phyloP scores from a whole-genome alignment of 768 basidiomycete genomes.

The Auriscalpium orientale region DNA sequence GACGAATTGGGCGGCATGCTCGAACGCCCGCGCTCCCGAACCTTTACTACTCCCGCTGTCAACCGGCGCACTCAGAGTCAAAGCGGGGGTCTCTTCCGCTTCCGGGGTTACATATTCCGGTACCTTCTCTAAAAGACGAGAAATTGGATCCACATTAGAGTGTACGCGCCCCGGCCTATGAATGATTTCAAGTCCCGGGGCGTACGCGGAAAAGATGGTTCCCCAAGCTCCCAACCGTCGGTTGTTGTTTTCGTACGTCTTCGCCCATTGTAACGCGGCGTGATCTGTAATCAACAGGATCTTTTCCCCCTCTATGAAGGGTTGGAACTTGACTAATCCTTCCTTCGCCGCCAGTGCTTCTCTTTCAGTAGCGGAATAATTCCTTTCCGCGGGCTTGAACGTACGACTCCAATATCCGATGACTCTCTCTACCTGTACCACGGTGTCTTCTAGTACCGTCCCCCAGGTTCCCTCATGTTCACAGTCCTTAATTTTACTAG shows the following conservation, averaged over 20 bases:
- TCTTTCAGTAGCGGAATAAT: constrained; percentile 31
- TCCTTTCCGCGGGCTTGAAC: constrained; percentile 12
- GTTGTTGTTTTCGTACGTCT: constrained; percentile 20
- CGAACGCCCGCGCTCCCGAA: too few relatives aligned
- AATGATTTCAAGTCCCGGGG: constrained; percentile 22
- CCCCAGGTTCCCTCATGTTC: neutral
- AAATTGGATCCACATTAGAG: constrained; percentile 25
- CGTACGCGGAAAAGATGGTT: constrained; percentile 25
- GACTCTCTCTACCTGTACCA: constrained; percentile 15
- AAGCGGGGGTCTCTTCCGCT: neutral
- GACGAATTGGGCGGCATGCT: neutral
- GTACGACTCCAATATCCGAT: constrained; percentile 16
- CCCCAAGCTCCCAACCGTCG: constrained; percentile 24
- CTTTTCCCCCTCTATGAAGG: constrained; percentile 28
- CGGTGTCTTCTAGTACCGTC: constrained; percentile 14
- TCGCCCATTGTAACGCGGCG: constrained; percentile 18
- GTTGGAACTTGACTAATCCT: constrained; percentile 29
- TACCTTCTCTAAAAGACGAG: constrained; percentile 3
- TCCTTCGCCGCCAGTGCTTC: constrained; percentile 34
- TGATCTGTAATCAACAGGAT: constrained; percentile 21
- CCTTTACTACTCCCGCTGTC: neutral
- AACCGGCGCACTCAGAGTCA: neutral
- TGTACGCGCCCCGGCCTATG: constrained; percentile 27
- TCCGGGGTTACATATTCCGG: neutral
- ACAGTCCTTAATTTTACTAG: neutral